Base-by-base conservation (phyloP, 2,329 filamentous ascomycete species). In the Fusarium foetens region DNA sequence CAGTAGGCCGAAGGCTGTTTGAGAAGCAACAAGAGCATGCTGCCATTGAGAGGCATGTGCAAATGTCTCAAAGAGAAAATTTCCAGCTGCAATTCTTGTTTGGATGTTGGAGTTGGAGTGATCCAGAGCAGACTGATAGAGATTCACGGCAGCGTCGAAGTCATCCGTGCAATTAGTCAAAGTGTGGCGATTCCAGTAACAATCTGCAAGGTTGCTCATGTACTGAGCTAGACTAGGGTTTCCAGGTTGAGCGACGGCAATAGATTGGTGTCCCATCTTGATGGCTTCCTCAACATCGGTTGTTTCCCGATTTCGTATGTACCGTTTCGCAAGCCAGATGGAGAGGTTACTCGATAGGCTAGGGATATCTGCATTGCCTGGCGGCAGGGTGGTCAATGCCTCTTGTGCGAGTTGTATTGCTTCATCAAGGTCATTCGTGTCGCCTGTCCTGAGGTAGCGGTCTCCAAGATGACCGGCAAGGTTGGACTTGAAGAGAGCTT, bases 321-420 rank as follows among this genome's bases (percentile, higher is more conserved):
- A 51, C 2, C 31, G n/a, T 0, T 51, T 4, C 0, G 3, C 31
- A 0, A 36, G 17, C 31, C 31, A 25, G 17, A 51, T 25, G 8
- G 48, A 36, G n/a, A 51, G 17, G 13, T 25, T 51, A 5, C 0
- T 51, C 8, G 17, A 51, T 1, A 25, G 17, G 0, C 12, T 16
- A 3, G n/a, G 8, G 6, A 21, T 5, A 2, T 36, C 48, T 11
- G 17, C 12, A 9, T 51, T 31, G 0, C 48, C 31, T 25, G 0
- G 0, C 0, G 48, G 17, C 0, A 36, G 1, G 0, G 12, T 6
- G 1, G 3, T 4, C 0, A 25, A 14, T 21, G 17, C 48, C 17
- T 36, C 6, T 25, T 3, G 17, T 4, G 12, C 6, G 12, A 51
- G n/a, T 10, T 36, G 8, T 3, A 36, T 35, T 8, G n/a, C 48